Evolutionary conservation across 306 rosid species (phyloP), one percentile per base, ranked within the genome.

Genomic region (Cicer judaicum): DNA sequence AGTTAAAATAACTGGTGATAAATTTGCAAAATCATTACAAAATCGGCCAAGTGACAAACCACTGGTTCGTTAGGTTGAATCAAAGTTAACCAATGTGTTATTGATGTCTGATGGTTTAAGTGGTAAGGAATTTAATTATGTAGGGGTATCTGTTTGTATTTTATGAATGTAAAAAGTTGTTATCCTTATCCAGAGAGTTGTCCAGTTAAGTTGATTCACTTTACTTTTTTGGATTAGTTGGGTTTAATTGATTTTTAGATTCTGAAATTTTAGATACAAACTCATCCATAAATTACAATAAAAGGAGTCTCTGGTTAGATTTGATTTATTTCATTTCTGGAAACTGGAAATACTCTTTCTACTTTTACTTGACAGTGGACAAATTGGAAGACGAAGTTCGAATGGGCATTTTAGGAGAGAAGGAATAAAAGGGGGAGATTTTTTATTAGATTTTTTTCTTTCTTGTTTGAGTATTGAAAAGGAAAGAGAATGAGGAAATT

Each of bases 381-480:
- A 55, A 55, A 55, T 19, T n/a, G 8, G 18, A 13, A 5, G 54
- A 13, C 54, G 5, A 19, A 8, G 63, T 56, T 19, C 12, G n/a
- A 21, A 56, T 48, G 39, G 38, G 36, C 39, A 56, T 19, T 56
- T 56, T 21, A 56, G 63, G 63, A 21, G 63, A 56, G 39, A 55
- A 56, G 2, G n/a, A 6, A 19, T 5, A 21, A 19, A 55, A 18
- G 5, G 38, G 34, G 11, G 19, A 55, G 38, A 3, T 19, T 18
- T 54, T 8, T 54, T 13, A 54, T 54, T 18, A 54, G 61, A 2
- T 18, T 18, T 21, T 55, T 24, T 12, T 19, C 5, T 11, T 36
- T 18, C 62, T 19, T 18, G 61, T 47, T 29, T 29, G 36, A 29
- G 36, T 29, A 29, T 29, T 29, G 36, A 29, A 29, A 29, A 29